Conservation (phyloP, 345 rosid species). For the Psidium guajava region DNA sequence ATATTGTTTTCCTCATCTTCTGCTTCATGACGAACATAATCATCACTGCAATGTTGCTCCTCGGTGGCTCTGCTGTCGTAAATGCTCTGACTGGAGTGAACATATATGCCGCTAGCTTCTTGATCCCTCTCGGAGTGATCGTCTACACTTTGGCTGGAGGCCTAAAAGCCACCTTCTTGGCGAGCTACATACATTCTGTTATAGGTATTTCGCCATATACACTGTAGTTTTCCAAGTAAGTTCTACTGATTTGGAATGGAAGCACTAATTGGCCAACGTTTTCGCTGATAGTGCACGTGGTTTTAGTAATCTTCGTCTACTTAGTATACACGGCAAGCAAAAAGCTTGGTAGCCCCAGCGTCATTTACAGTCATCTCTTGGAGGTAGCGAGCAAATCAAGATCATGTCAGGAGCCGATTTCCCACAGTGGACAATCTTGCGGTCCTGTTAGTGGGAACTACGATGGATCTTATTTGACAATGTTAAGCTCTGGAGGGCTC, state of each 20-base stretch:
- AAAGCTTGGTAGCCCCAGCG: constrained; percentile 74
- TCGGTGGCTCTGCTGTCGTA: constrained; percentile 90
- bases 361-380: constrained; percentile 34
- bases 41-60: constrained; percentile 87
- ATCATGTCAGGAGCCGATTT: constrained; percentile 52
- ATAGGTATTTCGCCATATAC: constrained; percentile 27
- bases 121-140: constrained; percentile 82
- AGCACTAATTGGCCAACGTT: not conserved
- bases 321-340: constrained; percentile 56
- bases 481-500: constrained; percentile 90
- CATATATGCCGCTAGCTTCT: constrained; percentile 80
- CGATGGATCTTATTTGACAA: constrained; percentile 69
- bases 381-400: constrained; percentile 40
- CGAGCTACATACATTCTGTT: constrained; percentile 88
- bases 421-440: constrained; percentile 64
- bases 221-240: not conserved
- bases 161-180: constrained; percentile 87
- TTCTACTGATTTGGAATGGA: not conserved
- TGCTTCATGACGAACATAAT: constrained; percentile 68
- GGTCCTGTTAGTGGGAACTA: constrained; percentile 76
- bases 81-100: constrained; percentile 87
- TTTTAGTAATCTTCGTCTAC: constrained; percentile 64
- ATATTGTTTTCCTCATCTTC: constrained; percentile 67
- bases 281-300: constrained; percentile 59
- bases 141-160: constrained; percentile 93